phyloP scores from a whole-genome alignment of 1,284 basidiomycete species.

The Marasmius tenuissimus region DNA sequence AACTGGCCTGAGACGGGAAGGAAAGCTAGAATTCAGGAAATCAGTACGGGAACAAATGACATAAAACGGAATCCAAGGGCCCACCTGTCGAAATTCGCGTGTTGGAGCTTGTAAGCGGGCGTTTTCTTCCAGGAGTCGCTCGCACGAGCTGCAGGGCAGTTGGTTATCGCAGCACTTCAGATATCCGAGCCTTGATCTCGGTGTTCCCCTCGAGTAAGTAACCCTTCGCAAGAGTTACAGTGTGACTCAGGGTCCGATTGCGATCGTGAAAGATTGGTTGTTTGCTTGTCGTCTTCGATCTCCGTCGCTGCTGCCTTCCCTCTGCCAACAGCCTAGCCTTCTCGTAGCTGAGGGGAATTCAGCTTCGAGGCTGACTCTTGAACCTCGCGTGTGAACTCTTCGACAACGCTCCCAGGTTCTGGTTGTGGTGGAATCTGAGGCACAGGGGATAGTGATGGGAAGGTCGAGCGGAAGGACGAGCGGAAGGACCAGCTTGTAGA shows the following conservation, averaged over 20 bases:
- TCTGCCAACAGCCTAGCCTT: not conserved
- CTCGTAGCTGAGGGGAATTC: not conserved
- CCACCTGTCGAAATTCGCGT: not conserved
- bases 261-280: no score
- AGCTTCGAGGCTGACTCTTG: not conserved
- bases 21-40: not conserved
- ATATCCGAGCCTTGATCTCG: not conserved
- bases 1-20: not conserved
- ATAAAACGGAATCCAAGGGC: not conserved
- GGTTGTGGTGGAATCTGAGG: not conserved
- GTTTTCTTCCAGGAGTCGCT: not conserved
- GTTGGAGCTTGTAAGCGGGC: not conserved
- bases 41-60: not conserved
- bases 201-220: not conserved
- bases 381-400: not conserved
- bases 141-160: not conserved
- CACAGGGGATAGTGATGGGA: not conserved
- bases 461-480: not conserved
- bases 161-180: not conserved
- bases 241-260: no score
- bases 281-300: not conserved
- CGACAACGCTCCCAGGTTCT: not conserved
- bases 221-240: no score
- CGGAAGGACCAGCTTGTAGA: not conserved
- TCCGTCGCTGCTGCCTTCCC: not conserved